Evolutionary conservation across 2,329 filamentous ascomycete genomes (phyloP).

Genomic region (Davidsoniella neocaledoniae): DNA sequence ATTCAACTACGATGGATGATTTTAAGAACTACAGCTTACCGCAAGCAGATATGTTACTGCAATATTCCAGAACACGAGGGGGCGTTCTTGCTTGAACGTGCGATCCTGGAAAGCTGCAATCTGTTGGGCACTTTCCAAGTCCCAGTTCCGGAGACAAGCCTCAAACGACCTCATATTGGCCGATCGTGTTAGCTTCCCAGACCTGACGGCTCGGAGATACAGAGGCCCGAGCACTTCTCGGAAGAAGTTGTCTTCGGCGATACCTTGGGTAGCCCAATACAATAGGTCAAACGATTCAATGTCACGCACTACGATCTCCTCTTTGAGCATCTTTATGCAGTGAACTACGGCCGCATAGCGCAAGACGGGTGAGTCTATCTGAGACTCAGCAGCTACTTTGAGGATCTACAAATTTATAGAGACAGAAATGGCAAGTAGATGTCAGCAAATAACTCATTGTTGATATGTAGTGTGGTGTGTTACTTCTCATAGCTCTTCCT

Average conservation of each 20-base stretch:
- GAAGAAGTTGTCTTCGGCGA: constrained; percentile 25
- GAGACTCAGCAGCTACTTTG: constrained; percentile 3
- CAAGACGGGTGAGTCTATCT: constrained; percentile 2
- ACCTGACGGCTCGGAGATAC: constrained; percentile 22
- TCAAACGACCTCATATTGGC: constrained; percentile 32
- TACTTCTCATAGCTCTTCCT: too few relatives aligned
- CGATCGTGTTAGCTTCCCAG: constrained; percentile 36
- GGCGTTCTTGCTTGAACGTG: constrained; percentile 30
- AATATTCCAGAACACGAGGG: constrained; percentile 38
- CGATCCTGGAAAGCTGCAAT: constrained; percentile 38
- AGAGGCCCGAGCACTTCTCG: constrained; percentile 32
- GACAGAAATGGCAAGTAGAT: neutral
- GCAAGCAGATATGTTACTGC: constrained; percentile 35
- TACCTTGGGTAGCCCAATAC: constrained; percentile 33
- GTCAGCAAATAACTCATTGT: too few relatives aligned
- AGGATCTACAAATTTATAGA: constrained; percentile 4
- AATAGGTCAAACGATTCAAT: constrained; percentile 35
- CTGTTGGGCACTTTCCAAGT: constrained; percentile 22
- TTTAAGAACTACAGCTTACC: constrained; percentile 20
- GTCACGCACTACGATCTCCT: constrained; percentile 30
- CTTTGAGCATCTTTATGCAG: constrained; percentile 19
- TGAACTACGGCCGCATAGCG: constrained; percentile 6
- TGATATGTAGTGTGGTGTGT: neutral
- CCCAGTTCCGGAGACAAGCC: constrained; percentile 36
- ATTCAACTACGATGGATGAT: neutral